These are phyloP conservation scores for Macaranga tanarius DNA, from an alignment of 441 rosid species.

Conservation along the genomic window DNA sequence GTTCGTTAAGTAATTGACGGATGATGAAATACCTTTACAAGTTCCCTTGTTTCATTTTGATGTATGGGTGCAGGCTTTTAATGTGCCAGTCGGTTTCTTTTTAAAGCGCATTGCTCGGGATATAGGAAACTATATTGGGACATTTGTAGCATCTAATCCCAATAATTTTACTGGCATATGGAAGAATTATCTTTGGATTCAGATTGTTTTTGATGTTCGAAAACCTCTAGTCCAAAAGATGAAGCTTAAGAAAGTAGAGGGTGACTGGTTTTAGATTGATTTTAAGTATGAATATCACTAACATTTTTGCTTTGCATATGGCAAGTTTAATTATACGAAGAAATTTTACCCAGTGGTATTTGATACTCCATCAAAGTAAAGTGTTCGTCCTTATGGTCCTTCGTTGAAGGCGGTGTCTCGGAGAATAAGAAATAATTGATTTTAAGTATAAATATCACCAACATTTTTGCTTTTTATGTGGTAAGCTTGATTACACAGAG, in stretches of 20 bases:
- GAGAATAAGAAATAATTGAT: too few relatives aligned
- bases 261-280: too few relatives aligned
- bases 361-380: too few relatives aligned
- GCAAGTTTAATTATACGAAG: too few relatives aligned
- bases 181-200: background rate
- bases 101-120: background rate
- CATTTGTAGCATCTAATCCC: background rate
- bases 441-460: background rate
- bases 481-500: background rate
- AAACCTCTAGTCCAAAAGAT: too few relatives aligned
- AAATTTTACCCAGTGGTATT: too few relatives aligned
- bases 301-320: too few relatives aligned
- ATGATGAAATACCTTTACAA: background rate
- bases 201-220: too few relatives aligned
- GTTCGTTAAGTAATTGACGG: background rate
- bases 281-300: too few relatives aligned
- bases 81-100: background rate
- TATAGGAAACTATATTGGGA: background rate
- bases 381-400: too few relatives aligned
- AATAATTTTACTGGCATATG: background rate
- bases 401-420: too few relatives aligned
- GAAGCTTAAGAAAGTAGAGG: too few relatives aligned
- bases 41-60: background rate
- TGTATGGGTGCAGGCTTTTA: background rate
- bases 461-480: background rate